phyloP scores from a whole-genome alignment of 2,329 filamentous ascomycete species.

The Simplicillium sp. region DNA sequence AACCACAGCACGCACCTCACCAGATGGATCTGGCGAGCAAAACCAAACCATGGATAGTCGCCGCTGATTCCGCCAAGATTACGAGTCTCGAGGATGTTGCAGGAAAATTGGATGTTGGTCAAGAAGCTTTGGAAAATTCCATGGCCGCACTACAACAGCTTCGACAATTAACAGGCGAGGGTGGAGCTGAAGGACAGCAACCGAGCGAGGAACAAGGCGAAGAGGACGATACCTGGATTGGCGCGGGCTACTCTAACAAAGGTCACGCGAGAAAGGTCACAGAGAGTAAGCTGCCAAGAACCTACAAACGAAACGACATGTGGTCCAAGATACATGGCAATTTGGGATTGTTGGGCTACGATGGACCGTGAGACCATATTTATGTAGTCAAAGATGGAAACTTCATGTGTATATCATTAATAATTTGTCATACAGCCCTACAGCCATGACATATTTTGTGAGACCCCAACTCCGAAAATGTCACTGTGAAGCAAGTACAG shows the following conservation, averaged over 20 bases:
- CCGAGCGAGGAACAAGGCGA: conserved; percentile 7
- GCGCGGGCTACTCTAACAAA: conserved; percentile 15
- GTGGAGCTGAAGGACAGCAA: conserved; percentile 11
- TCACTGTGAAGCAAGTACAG: conserved; percentile 10
- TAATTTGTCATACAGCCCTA: no score
- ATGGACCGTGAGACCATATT: conserved; percentile 11
- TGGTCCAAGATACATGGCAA: conserved; percentile 45
- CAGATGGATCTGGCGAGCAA: conserved; percentile 25
- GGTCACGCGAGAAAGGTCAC: conserved; percentile 13
- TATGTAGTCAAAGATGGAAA: conserved; percentile 3
- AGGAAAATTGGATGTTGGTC: conserved; percentile 50
- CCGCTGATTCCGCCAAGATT: conserved; percentile 51
- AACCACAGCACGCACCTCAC: conserved; percentile 22
- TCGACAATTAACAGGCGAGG: conserved; percentile 34
- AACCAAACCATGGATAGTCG: conserved; percentile 49
- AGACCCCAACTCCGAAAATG: background rate
- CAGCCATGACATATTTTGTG: conserved; percentile 1
- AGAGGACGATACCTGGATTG: conserved; percentile 23
- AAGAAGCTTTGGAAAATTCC: conserved; percentile 43
- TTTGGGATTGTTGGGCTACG: conserved; percentile 38
- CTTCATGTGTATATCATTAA: background rate
- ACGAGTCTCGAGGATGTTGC: conserved; percentile 46
- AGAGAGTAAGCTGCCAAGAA: conserved; percentile 9
- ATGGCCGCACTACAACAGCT: conserved; percentile 39
- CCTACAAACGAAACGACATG: conserved; percentile 25